phyloP scores from a whole-genome alignment of 2,329 filamentous ascomycete species.

The Diaporthe sp. region DNA sequence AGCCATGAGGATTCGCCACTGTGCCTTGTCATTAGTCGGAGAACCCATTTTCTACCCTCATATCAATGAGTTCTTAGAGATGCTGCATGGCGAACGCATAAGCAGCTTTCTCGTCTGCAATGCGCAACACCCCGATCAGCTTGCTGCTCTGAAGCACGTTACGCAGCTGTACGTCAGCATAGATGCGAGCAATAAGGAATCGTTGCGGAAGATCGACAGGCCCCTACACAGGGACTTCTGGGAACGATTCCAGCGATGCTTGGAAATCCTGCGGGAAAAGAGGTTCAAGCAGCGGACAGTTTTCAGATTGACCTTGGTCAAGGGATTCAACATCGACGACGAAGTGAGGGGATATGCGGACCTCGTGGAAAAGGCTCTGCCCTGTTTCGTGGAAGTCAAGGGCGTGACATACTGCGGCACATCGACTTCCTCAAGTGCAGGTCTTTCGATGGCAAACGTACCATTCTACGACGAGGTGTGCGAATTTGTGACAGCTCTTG shows the following conservation, averaged over 20 bases:
- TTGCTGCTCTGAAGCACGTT: constrained; percentile 84
- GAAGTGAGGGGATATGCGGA: constrained; percentile 92
- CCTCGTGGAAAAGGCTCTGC: constrained; percentile 86
- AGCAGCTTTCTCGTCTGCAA: constrained; percentile 98
- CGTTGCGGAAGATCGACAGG: constrained; percentile 88
- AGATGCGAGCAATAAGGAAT: constrained; percentile 92
- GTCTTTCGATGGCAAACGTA: constrained; percentile 96
- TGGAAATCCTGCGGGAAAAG: constrained; percentile 89
- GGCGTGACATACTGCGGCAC: constrained; percentile 98
- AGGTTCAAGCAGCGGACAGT: constrained; percentile 91
- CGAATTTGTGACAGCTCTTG: constrained; percentile 83
- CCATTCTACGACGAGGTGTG: constrained; percentile 94
- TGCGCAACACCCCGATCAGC: constrained; percentile 93
- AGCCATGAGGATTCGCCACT: constrained; percentile 93
- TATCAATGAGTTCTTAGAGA: constrained; percentile 90
- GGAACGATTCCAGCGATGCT: constrained; percentile 92
- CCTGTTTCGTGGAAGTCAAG: constrained; percentile 95
- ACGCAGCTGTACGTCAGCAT: constrained; percentile 98
- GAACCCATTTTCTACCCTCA: constrained; percentile 99
- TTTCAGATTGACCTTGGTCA: constrained; percentile 94
- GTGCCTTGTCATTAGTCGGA: constrained; percentile 90
- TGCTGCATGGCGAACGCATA: constrained; percentile 89
- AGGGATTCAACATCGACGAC: constrained; percentile 97
- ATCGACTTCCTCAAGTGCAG: constrained; percentile 84
- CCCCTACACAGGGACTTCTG: constrained; percentile 97